Evolutionary conservation across 768 basidiomycete species (phyloP), one percentile per base, ranked within the genome.

Genomic region (Galerina sulciceps): DNA sequence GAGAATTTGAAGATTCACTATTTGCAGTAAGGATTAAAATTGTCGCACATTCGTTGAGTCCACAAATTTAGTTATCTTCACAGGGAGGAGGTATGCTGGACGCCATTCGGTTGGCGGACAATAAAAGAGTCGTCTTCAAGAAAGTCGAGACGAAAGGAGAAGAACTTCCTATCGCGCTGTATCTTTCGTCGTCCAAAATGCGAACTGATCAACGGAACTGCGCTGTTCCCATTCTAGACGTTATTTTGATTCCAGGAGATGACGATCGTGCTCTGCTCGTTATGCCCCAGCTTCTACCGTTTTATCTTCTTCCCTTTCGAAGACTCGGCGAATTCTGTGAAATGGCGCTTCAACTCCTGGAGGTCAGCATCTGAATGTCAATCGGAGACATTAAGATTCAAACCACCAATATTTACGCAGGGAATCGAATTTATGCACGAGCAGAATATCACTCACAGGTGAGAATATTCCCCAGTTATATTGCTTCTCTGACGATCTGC

Each of bases 311-410:
- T 2, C 66, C 67, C 4, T 73, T 71, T 55, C 61, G 63, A 6
- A 56, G 60, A 15, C 31, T 69, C 4, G 67, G 64, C 3, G 70
- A 71, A 46, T 55, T 68, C n/a, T 56, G 65, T 4, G 66, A 73
- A 37, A 58, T 63, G 20, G 52, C 64, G 42, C 34, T 48, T 17
- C 68, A 71, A 46, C 58, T 64, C 36, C 34, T 67, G 8, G 54
- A 70, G 61, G 66, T 68, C 31, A 51, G 41, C 2, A 40, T 31
- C 3, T 26, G n/a, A n/a, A n/a, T n/a, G n/a, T n/a, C n/a, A n/a
- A n/a, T n/a, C n/a, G n/a, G n/a, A n/a, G n/a, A 22, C 6, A 35
- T 18, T 17, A 17, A 4, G 1, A 4, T 45, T 55, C 23, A 10
- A 37, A 6, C 46, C 18, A 10, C 2, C 14, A 15, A 34, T 54